Conservation (phyloP, 129 eudicot genomes). For the Arctium minus region DNA sequence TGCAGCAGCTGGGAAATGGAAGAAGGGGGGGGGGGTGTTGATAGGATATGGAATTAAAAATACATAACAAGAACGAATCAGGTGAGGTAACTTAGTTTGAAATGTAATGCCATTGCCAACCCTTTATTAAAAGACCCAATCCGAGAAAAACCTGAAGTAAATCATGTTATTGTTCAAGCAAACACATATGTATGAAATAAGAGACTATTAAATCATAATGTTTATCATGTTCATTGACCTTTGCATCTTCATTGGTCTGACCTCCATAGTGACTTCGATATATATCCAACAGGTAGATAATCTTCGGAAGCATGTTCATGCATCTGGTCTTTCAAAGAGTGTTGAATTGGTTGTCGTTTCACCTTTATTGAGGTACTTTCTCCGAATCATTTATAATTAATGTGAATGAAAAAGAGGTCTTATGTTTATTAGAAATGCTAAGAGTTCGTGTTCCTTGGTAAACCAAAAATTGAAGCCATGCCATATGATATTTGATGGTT, state of each 20-base stretch:
- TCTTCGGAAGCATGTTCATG: slow-evolving; percentile 77
- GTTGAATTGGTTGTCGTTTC: slow-evolving; percentile 77
- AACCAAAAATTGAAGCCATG: neutral
- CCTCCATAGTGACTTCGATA: neutral
- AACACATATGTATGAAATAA: neutral
- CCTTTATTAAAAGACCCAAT: neutral
- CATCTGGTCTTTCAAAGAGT: slow-evolving; percentile 51
- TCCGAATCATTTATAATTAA: neutral
- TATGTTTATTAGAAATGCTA: neutral
- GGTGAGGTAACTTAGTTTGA: neutral
- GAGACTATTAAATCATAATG: neutral
- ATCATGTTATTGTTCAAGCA: neutral
- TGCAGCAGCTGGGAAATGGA: neutral
- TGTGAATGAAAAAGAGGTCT: neutral
- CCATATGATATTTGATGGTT: neutral
- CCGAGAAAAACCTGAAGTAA: neutral
- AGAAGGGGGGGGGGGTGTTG: neutral
- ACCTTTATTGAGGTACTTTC: slow-evolving; percentile 73
- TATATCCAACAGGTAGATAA: slow-evolving; percentile 61
- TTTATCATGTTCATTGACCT: slow-evolving; percentile 1
- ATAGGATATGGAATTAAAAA: neutral
- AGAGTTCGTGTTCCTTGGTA: neutral
- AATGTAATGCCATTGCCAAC: neutral
- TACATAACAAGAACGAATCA: neutral
- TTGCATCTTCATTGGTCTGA: neutral